These are phyloP conservation scores for Bruguiera parviflora DNA, from an alignment of 345 rosid species.

Conservation along the genomic window DNA sequence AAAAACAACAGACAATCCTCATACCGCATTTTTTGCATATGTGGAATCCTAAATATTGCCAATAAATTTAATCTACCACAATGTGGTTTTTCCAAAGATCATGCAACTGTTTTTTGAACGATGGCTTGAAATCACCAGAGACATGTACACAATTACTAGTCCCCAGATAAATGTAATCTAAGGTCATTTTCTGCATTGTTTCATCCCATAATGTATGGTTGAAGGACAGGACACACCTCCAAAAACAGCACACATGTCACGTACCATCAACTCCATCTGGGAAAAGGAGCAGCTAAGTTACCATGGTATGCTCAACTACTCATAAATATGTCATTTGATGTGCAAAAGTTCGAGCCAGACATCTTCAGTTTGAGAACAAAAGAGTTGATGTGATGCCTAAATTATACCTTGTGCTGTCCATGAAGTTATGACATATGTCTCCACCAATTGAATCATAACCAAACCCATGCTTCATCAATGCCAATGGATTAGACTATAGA, in stretches of 20 bases:
- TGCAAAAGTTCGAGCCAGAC: slow-evolving; percentile 15
- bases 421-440: no score
- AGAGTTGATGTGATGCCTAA: not conserved
- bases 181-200: slow-evolving; percentile 5
- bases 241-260: slow-evolving; percentile 70
- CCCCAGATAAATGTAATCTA: slow-evolving; percentile 5
- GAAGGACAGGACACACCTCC: slow-evolving; percentile 65
- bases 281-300: slow-evolving; percentile 65
- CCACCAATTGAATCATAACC: no score
- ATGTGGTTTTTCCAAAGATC: slow-evolving; percentile 3
- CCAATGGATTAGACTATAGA: no score
- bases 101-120: not conserved
- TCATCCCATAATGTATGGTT: slow-evolving; percentile 23
- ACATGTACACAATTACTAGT: not conserved
- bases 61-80: not conserved
- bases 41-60: not conserved
- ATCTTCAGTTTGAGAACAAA: not conserved
- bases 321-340: slow-evolving; percentile 16
- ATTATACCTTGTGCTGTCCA: not conserved
- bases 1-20: not conserved
- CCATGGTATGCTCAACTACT: slow-evolving; percentile 24
- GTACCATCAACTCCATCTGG: slow-evolving; percentile 95
- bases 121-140: not conserved
- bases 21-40: not conserved
- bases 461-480: not conserved